Conservation (phyloP, 805 yeast genomes). For the Scheffersomyces amazonensis region DNA sequence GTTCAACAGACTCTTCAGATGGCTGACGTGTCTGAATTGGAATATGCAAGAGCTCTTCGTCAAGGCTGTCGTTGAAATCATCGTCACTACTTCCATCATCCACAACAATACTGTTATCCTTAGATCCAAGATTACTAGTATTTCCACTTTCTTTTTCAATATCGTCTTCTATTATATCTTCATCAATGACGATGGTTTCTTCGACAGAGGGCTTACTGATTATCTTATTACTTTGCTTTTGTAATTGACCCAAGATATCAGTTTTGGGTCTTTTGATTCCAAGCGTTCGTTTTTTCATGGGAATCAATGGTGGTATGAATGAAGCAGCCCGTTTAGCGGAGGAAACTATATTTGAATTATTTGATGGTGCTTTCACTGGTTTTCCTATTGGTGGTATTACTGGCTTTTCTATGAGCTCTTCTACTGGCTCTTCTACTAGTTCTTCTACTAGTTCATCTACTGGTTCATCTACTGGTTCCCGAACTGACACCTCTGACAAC, state of each 20-base stretch:
- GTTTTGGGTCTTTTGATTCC: slow-evolving; percentile 12
- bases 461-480: too few relatives aligned
- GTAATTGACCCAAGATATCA: slow-evolving; percentile 13
- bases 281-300: slow-evolving; percentile 9
- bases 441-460: too few relatives aligned
- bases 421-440: too few relatives aligned
- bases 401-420: too few relatives aligned
- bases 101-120: neutral
- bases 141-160: neutral
- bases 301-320: too few relatives aligned
- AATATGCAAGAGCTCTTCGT: slow-evolving; percentile 16
- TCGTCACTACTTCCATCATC: slow-evolving; percentile 11
- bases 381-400: too few relatives aligned
- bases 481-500: too few relatives aligned
- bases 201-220: neutral
- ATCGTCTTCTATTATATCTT: slow-evolving; percentile 6
- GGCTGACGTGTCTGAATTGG: slow-evolving; percentile 1
- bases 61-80: slow-evolving; percentile 22
- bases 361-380: too few relatives aligned
- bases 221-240: slow-evolving; percentile 6
- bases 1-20: neutral
- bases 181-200: slow-evolving; percentile 3
- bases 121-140: too few relatives aligned
- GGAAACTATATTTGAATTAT: too few relatives aligned
- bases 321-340: too few relatives aligned